These are phyloP conservation scores for Beauveria caledonica DNA, from an alignment of 2,329 filamentous ascomycete species.

Conservation along the genomic window DNA sequence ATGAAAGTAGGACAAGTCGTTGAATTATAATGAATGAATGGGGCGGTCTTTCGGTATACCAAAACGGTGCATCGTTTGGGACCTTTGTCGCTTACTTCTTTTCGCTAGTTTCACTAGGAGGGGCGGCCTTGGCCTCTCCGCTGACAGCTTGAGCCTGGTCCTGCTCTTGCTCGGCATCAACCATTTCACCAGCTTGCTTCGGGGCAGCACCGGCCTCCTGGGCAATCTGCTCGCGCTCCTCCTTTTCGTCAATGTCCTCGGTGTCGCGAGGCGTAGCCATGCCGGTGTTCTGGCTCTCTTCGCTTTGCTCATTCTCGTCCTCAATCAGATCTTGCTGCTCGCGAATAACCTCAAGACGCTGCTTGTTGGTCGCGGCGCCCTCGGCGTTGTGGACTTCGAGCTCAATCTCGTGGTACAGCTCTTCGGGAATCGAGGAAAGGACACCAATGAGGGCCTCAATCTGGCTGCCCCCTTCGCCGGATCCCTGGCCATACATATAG, in stretches of 20 bases:
- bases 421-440: slow-evolving; percentile 88
- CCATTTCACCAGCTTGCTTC: slow-evolving; percentile 44
- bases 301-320: slow-evolving; percentile 89
- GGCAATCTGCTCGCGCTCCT: slow-evolving; percentile 55
- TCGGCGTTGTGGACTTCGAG: slow-evolving; percentile 96
- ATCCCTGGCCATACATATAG: slow-evolving; percentile 89
- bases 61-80: background rate
- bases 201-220: slow-evolving; percentile 39
- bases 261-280: slow-evolving; percentile 72
- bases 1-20: slow-evolving; percentile 13
- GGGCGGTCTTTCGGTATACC: background rate
- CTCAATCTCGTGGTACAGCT: slow-evolving; percentile 98
- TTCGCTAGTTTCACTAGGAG: slow-evolving; percentile 8
- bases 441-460: slow-evolving; percentile 91
- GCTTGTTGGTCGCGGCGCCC: slow-evolving; percentile 96
- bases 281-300: slow-evolving; percentile 68
- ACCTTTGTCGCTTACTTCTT: slow-evolving; percentile 5
- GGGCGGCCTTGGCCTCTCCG: background rate
- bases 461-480: slow-evolving; percentile 80
- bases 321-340: slow-evolving; percentile 98
- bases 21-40: slow-evolving; percentile 12
- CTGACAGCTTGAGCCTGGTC: slow-evolving; percentile 1
- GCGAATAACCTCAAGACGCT: slow-evolving; percentile 93
- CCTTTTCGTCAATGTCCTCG: slow-evolving; percentile 92
- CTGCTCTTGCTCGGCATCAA: slow-evolving; percentile 37